Evolutionary conservation across 306 rosid species (phyloP).

Genomic region (Quercus suber): DNA sequence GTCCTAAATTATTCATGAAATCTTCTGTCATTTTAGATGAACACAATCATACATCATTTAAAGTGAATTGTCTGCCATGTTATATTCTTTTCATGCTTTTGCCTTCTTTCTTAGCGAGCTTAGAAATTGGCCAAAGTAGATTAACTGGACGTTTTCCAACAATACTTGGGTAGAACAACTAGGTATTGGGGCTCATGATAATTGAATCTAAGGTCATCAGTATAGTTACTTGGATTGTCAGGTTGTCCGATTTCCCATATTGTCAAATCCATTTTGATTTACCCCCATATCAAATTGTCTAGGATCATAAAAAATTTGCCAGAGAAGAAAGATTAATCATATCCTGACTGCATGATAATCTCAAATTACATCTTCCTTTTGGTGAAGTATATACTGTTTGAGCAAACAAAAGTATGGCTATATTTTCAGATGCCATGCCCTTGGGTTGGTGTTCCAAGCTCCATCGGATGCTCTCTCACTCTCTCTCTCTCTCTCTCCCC

Average conservation of each 20-base stretch:
- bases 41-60: neutral
- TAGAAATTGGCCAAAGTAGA: neutral
- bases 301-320: neutral
- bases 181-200: neutral
- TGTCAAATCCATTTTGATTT: neutral
- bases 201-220: neutral
- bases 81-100: neutral
- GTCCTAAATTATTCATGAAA: neutral
- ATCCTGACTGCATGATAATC: neutral
- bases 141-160: neutral
- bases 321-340: neutral
- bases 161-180: neutral
- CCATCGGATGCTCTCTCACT: neutral
- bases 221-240: neutral
- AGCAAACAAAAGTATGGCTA: neutral
- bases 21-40: neutral
- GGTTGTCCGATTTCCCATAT: neutral
- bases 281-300: neutral
- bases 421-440: neutral
- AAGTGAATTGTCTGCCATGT: neutral
- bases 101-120: neutral
- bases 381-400: neutral
- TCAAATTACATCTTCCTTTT: neutral
- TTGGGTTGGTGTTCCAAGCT: neutral
- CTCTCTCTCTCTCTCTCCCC: neutral